phyloP scores from a whole-genome alignment of 768 basidiomycete species.

The Podaxis rugospora region DNA sequence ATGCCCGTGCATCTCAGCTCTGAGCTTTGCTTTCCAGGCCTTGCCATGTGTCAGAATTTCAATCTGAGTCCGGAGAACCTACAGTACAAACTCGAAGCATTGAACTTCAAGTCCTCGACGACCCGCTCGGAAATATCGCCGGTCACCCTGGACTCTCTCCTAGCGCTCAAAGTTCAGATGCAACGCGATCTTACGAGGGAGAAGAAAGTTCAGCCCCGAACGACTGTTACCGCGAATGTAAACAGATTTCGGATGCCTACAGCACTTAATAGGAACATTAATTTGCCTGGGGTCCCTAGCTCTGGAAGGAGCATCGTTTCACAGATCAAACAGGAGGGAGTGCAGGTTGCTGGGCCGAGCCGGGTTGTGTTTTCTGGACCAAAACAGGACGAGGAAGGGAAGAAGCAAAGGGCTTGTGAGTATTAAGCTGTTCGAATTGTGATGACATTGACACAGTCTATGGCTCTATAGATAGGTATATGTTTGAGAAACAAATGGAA shows the following conservation, averaged over 20 bases:
- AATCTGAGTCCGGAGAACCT: slow-evolving; percentile 48
- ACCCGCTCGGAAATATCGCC: slow-evolving; percentile 32
- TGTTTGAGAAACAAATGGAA: slow-evolving; percentile 89
- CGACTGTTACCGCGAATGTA: slow-evolving; percentile 25
- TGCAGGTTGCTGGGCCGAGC: slow-evolving; percentile 23
- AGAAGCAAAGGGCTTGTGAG: slow-evolving; percentile 57
- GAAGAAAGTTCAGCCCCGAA: slow-evolving; percentile 26
- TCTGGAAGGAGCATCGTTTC: slow-evolving; percentile 13
- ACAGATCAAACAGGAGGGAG: slow-evolving; percentile 34
- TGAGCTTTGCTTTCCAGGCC: slow-evolving; percentile 37
- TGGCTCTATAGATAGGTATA: slow-evolving; percentile 66
- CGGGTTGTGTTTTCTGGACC: slow-evolving; percentile 37
- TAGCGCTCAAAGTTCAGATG: slow-evolving; percentile 42
- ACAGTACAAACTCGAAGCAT: slow-evolving; percentile 68
- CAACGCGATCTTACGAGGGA: slow-evolving; percentile 40
- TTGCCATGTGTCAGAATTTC: slow-evolving; percentile 60
- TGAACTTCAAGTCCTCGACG: slow-evolving; percentile 32
- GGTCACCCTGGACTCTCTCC: slow-evolving; percentile 45
- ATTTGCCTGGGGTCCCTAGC: neutral
- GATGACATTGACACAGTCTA: neutral
- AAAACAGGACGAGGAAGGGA: slow-evolving; percentile 28
- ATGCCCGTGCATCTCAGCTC: neutral
- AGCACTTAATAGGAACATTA: slow-evolving; percentile 20
- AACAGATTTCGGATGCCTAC: slow-evolving; percentile 31
- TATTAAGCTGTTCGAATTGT: slow-evolving; percentile 5